These are phyloP conservation scores for Lactarius quietus DNA, from an alignment of 768 basidiomycete genomes.

Conservation along the genomic window DNA sequence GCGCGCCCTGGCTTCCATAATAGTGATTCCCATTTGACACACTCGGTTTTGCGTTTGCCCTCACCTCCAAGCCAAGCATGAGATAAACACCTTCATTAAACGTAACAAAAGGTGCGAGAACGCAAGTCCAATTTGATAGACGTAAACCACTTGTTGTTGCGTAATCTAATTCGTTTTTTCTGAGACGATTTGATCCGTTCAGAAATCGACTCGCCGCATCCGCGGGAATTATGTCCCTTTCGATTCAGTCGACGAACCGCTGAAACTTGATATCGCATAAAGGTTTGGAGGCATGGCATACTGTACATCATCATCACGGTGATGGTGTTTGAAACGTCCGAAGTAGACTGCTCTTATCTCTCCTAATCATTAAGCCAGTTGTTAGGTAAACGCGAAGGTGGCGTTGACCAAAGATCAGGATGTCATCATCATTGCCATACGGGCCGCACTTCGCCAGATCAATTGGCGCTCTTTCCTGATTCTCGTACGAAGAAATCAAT, in stretches of 20 bases:
- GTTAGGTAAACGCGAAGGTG: background rate
- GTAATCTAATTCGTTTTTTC: background rate
- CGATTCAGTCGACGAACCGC: background rate
- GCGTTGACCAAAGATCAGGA: background rate
- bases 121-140: background rate
- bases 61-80: background rate
- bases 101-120: background rate
- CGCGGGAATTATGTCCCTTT: background rate
- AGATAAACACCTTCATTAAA: background rate
- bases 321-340: background rate
- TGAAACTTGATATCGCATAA: background rate
- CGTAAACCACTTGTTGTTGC: background rate
- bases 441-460: background rate
- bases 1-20: conserved; percentile 2
- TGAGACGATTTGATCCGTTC: background rate
- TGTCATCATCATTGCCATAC: background rate
- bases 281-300: background rate
- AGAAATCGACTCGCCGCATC: background rate
- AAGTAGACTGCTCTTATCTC: background rate
- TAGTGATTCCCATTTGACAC: background rate
- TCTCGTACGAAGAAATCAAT: background rate
- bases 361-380: background rate
- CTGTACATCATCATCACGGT: background rate
- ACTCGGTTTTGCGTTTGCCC: background rate
- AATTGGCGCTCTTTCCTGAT: background rate